phyloP scores from a whole-genome alignment of 2,329 filamentous ascomycete genomes.

The Cercospora sp. region DNA sequence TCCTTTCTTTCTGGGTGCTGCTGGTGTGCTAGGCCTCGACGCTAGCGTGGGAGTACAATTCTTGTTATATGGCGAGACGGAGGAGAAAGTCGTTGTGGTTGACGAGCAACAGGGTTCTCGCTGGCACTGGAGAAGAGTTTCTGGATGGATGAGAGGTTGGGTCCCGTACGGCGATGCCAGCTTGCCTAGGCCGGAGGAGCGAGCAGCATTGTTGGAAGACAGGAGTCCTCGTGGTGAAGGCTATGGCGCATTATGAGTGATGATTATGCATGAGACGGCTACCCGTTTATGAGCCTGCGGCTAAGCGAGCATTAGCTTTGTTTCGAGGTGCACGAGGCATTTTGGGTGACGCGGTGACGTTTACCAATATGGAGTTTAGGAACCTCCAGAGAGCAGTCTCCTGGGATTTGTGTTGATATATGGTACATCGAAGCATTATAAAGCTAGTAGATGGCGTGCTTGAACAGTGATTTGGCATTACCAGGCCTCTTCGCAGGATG shows the following conservation, averaged over 20 bases:
- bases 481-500: not conserved
- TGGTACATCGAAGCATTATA: not conserved
- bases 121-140: conserved; percentile 56
- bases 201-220: conserved; percentile 25
- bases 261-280: conserved; percentile 1
- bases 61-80: conserved; percentile 55
- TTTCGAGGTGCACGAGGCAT: not conserved
- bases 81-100: conserved; percentile 51
- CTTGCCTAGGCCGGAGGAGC: conserved; percentile 31
- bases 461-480: not conserved
- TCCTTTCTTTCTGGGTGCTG: conserved; percentile 67
- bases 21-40: conserved; percentile 64
- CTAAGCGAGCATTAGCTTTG: not conserved
- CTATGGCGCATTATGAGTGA: conserved; percentile 27
- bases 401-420: not conserved
- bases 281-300: not conserved
- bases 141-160: conserved; percentile 68
- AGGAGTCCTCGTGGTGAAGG: conserved; percentile 22
- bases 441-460: not conserved
- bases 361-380: not conserved
- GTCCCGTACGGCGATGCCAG: conserved; percentile 53
- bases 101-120: conserved; percentile 46
- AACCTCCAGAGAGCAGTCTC: not conserved
- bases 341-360: not conserved
- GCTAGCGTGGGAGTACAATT: conserved; percentile 65